Base-by-base conservation (phyloP, 2,329 filamentous ascomycete species). In the Thielaviopsis musarum region DNA sequence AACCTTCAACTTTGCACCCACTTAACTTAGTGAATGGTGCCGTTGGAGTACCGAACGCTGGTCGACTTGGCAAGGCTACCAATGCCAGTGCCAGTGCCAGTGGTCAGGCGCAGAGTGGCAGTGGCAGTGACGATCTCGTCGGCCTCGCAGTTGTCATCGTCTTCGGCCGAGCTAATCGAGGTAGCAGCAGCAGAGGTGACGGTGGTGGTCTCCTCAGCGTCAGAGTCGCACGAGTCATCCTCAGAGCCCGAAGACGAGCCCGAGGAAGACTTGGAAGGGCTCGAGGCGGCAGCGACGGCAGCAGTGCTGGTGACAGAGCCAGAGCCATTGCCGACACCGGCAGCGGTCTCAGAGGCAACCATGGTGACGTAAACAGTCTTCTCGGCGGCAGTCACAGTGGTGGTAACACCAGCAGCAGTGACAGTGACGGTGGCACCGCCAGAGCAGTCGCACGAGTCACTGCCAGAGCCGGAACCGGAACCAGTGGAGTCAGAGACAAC, bases 41-140 rank as follows among this genome's bases (percentile, higher is more conserved):
- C 68, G 69, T 72, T 72, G 64, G 62, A 74, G 62, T 73, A 66
- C 61, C 66, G 64, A 57, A 65, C 67, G 38, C 66, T 64, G 54
- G 65, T 66, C 30, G 65, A 65, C 30, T 65, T 68, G 52, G 65
- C 67, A n/a, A n/a, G n/a, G n/a, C n/a, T n/a, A n/a, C n/a, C n/a
- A 30, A 65, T 28, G 19, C 61, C 58, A 52, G 61, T 68, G 56
- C 71, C 69, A 58, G 70, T 71, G 62, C 70, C 68, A 41, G 68
- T 69, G 45, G 66, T 64, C 64, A 67, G 64, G 45, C 65, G 61
- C 61, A 67, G 67, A 57, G 67, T 65, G 64, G 66, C 66, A 3
- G 52, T 60, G 19, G 56, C 54, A 54, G 60, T 61, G 34, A 56
- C 60, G 12, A 54, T 30, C 59, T 59, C 54, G 48, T 61, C 59